These are phyloP conservation scores for Asterophora lycoperdoides DNA, from an alignment of 768 basidiomycete species.

Conservation along the genomic window DNA sequence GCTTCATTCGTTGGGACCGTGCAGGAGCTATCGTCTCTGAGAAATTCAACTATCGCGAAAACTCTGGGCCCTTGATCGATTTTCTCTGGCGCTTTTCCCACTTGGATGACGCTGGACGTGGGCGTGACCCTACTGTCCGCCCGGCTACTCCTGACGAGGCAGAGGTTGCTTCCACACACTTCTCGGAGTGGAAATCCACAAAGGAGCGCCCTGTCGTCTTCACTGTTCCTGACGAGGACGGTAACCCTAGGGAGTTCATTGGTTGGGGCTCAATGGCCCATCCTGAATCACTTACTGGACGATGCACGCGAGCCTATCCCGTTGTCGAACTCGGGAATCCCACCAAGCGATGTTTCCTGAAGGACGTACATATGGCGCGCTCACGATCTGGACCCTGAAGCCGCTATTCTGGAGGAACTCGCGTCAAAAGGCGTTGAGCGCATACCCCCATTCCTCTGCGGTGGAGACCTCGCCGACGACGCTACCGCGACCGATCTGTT, in stretches of 20 bases:
- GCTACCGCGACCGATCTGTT: conserved; percentile 14
- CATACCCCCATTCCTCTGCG: conserved; percentile 24
- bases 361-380: conserved; percentile 24
- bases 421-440: conserved; percentile 10
- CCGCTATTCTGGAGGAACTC: conserved; percentile 16
- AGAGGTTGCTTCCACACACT: not conserved
- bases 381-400: conserved; percentile 13
- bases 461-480: conserved; percentile 24
- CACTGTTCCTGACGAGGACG: conserved; percentile 4
- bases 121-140: conserved; percentile 24
- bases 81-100: conserved; percentile 29
- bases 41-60: conserved; percentile 20
- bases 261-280: conserved; percentile 14
- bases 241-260: conserved; percentile 3
- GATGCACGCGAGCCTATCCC: conserved; percentile 17
- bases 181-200: conserved; percentile 4
- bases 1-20: conserved; percentile 32
- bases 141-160: conserved; percentile 8
- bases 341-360: conserved; percentile 17
- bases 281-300: conserved; percentile 11
- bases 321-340: conserved; percentile 12
- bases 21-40: conserved; percentile 29
- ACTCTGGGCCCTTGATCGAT: conserved; percentile 19
- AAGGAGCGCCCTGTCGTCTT: conserved; percentile 5
- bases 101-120: conserved; percentile 16